Percentiles rank a stretch among this genome's conserved stretches.
Conservation (phyloP, 495 filamentous ascomycete genomes). For the Platismatia glauca region DNA sequence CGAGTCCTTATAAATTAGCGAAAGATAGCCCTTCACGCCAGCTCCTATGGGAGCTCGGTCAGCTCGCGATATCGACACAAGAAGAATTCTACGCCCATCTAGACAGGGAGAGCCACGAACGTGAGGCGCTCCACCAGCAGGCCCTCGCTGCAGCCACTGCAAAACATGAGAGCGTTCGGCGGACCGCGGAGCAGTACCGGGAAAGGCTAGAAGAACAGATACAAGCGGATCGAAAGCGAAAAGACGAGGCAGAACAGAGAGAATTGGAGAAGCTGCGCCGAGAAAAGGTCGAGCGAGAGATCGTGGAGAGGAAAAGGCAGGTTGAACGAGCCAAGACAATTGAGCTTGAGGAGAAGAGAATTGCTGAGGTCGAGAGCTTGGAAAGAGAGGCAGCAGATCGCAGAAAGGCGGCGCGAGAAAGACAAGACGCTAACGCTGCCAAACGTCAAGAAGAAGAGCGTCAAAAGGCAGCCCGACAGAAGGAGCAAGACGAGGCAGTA, state of each 20-base stretch:
- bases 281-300: constrained; percentile 36
- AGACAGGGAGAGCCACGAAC: constrained; percentile 37
- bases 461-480: constrained; percentile 34
- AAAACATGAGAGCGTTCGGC: constrained; percentile 54
- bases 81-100: constrained; percentile 38
- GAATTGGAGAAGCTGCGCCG: constrained; percentile 31
- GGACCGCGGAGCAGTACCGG: constrained; percentile 46
- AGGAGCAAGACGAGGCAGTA: constrained; percentile 9
- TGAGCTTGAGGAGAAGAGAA: constrained; percentile 30
- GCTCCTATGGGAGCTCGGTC: constrained; percentile 38
- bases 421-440: constrained; percentile 23
- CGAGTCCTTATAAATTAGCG: constrained; percentile 18
- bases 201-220: constrained; percentile 32
- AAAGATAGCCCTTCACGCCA: constrained; percentile 43
- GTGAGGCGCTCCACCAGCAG: constrained; percentile 43
- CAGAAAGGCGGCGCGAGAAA: constrained; percentile 30
- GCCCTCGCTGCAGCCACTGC: constrained; percentile 54
- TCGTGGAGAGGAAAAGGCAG: constrained; percentile 21
- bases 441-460: constrained; percentile 32
- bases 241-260: constrained; percentile 45
- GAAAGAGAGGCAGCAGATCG: constrained; percentile 21
- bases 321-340: constrained; percentile 26
- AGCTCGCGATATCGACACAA: constrained; percentile 25
- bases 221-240: constrained; percentile 15
- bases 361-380: constrained; percentile 23